These are phyloP conservation scores for Strigomonas galati DNA, from an alignment of 208 protist species.

Conservation along the genomic window DNA sequence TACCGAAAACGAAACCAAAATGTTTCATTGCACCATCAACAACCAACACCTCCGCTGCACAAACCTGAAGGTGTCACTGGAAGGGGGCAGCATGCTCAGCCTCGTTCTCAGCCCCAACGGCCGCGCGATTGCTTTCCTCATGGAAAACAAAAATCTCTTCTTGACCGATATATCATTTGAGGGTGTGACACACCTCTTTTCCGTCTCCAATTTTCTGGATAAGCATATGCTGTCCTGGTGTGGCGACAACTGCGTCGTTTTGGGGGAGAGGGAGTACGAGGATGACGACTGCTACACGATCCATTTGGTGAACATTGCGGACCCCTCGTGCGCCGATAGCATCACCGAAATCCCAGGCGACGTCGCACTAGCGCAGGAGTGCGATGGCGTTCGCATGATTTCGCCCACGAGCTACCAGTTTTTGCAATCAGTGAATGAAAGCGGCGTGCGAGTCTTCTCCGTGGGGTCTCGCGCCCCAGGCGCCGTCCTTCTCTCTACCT, in stretches of 20 bases:
- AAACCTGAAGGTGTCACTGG: neutral
- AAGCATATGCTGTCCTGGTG: slow-evolving; percentile 43
- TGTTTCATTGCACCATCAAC: neutral
- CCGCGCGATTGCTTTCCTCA: neutral
- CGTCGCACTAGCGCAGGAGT: slow-evolving; percentile 40
- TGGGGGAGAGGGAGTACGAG: neutral
- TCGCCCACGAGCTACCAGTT: slow-evolving; percentile 52
- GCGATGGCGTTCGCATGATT: slow-evolving; percentile 59
- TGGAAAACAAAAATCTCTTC: slow-evolving; percentile 39
- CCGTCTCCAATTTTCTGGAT: neutral
- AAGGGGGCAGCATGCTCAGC: neutral
- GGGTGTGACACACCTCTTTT: slow-evolving; percentile 25
- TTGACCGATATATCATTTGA: slow-evolving; percentile 48
- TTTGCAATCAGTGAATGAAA: slow-evolving; percentile 50
- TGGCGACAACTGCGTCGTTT: slow-evolving; percentile 27
- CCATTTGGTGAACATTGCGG: slow-evolving; percentile 42
- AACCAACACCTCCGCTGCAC: neutral
- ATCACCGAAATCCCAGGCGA: slow-evolving; percentile 60
- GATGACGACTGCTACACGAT: slow-evolving; percentile 39
- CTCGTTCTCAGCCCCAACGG: neutral
- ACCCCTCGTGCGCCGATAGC: slow-evolving; percentile 41
- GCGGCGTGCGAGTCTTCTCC: slow-evolving; percentile 66
- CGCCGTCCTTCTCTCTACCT: slow-evolving; percentile 60
- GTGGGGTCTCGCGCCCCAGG: slow-evolving; percentile 52
- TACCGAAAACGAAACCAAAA: neutral